Evolutionary conservation across 306 rosid species (phyloP).

Genomic region (Phaseolus lunatus): DNA sequence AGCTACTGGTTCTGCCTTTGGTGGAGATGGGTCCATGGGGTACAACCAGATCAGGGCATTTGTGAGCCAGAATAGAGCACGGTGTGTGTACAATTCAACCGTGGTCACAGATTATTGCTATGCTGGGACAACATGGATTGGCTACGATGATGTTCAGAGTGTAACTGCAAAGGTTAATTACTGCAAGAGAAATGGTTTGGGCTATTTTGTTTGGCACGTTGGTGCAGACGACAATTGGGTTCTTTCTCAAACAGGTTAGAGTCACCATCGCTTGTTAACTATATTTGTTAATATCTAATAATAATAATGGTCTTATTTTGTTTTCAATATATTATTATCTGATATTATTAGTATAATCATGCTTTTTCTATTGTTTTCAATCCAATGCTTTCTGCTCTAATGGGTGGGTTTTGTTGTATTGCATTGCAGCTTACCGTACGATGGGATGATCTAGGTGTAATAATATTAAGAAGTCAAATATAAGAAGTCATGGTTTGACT

Average conservation of each 20-base stretch:
- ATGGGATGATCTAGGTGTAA: background rate
- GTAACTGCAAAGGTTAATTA: constrained; percentile 47
- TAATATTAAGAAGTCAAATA: background rate
- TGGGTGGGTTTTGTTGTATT: background rate
- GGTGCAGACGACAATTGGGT: constrained; percentile 35
- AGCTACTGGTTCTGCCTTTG: constrained; percentile 28
- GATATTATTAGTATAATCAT: no score
- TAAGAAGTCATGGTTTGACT: background rate
- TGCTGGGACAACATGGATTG: constrained; percentile 51
- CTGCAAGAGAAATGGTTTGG: constrained; percentile 50
- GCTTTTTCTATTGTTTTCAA: no score
- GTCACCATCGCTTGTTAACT: background rate
- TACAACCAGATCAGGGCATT: constrained; percentile 30
- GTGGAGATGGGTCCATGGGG: constrained; percentile 18
- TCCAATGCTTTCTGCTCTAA: background rate
- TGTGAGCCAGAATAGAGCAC: constrained; percentile 31
- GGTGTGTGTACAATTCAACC: constrained; percentile 35
- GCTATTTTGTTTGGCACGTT: constrained; percentile 46
- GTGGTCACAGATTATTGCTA: constrained; percentile 53
- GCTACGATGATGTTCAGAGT: constrained; percentile 57
- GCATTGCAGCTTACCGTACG: constrained; percentile 7
- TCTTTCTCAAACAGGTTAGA: constrained; percentile 48
- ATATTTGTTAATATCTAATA: no score
- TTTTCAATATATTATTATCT: no score
- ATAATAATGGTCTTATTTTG: no score